phyloP scores from a whole-genome alignment of 805 yeast genomes.

The Wilhelminamyces savonicus region DNA sequence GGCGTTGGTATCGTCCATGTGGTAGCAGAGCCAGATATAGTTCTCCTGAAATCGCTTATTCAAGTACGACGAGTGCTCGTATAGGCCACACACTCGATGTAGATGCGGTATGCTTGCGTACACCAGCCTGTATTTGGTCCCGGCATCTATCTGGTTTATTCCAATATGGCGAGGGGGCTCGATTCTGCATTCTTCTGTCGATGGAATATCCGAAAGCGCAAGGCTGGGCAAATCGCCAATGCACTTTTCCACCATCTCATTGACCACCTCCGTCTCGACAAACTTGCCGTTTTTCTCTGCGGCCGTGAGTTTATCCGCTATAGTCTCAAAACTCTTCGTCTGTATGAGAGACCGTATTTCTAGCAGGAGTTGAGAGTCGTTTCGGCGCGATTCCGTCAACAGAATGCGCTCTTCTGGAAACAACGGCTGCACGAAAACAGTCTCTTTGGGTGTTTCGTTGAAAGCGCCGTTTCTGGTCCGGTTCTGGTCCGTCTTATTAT shows the following conservation, averaged over 20 bases:
- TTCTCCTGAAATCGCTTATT: conserved; percentile 14
- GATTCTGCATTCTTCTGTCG: conserved; percentile 3
- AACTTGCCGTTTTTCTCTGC: conserved; percentile 3
- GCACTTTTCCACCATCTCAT: conserved; percentile 6
- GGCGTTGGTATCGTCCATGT: conserved; percentile 23
- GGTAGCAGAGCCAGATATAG: conserved; percentile 31
- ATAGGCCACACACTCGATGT: conserved; percentile 13
- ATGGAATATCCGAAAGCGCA: too few species aligned
- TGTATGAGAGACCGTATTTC: too few species aligned
- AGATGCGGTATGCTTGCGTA: conserved; percentile 15
- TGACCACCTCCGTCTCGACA: conserved; percentile 5
- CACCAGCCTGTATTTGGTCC: conserved; percentile 2
- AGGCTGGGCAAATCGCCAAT: conserved; percentile 2
- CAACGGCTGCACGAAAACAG: too few species aligned
- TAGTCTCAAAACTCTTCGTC: too few species aligned
- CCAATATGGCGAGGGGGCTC: conserved; percentile 8
- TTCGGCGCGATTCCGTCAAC: too few species aligned
- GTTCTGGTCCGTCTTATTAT: neutral
- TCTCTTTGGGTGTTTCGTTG: neutral
- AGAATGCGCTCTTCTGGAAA: too few species aligned
- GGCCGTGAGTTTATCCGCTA: conserved; percentile 4
- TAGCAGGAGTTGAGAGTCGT: too few species aligned
- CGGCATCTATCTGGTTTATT: conserved; percentile 5
- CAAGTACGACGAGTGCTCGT: conserved; percentile 8
- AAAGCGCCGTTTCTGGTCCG: neutral